These are phyloP conservation scores for Chenopodium quinoa DNA, from an alignment of 148 eudicot species.

Conservation along the genomic window DNA sequence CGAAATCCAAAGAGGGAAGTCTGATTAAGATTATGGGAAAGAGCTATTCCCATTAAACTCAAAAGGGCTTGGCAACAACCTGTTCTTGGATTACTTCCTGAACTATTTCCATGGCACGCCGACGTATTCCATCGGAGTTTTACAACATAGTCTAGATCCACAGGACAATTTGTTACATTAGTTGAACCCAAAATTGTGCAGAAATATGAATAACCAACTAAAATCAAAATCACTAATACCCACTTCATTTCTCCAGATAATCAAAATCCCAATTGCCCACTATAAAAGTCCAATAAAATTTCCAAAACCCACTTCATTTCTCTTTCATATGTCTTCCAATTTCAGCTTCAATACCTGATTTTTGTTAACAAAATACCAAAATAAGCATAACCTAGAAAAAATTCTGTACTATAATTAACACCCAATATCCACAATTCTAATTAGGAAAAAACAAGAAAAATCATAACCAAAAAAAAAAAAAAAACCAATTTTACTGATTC, in stretches of 20 bases:
- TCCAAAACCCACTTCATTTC: not conserved
- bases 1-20: constrained; percentile 54
- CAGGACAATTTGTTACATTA: constrained; percentile 39
- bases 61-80: constrained; percentile 68
- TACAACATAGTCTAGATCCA: constrained; percentile 43
- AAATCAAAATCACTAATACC: not conserved
- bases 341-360: not conserved
- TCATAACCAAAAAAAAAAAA: not conserved
- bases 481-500: not conserved
- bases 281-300: not conserved
- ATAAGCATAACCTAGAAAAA: not conserved
- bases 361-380: not conserved
- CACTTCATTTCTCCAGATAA: constrained; percentile 20
- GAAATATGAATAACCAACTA: constrained; percentile 2
- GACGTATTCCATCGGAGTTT: constrained; percentile 44
- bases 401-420: not conserved
- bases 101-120: constrained; percentile 31
- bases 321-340: not conserved
- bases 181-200: constrained; percentile 12
- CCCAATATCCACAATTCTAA: not conserved
- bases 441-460: too few species aligned
- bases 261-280: constrained; percentile 3
- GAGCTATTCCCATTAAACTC: constrained; percentile 53
- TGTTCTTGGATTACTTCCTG: constrained; percentile 10
- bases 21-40: constrained; percentile 46